phyloP scores from a whole-genome alignment of 805 yeast genomes.

The Suhomyces sp. region DNA sequence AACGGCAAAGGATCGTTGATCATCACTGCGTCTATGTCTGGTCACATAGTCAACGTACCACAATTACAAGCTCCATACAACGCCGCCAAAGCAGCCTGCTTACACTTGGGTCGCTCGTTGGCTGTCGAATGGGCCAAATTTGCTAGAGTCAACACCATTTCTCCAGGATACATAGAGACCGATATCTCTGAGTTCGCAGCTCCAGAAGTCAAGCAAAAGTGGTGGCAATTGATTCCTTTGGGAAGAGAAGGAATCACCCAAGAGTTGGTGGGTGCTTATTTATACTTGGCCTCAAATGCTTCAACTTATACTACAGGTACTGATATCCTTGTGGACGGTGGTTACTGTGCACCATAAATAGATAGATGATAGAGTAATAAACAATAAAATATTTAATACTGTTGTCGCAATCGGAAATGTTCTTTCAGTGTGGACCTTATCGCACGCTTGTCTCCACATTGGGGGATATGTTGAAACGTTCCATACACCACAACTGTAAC shows the following conservation, averaged over 20 bases:
- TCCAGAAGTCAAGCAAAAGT: slow-evolving; percentile 28
- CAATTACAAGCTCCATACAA: slow-evolving; percentile 46
- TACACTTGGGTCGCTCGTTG: slow-evolving; percentile 42
- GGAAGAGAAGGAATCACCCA: slow-evolving; percentile 45
- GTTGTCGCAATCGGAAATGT: background rate
- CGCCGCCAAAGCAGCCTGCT: slow-evolving; percentile 45
- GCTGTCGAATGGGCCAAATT: slow-evolving; percentile 50
- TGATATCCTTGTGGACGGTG: slow-evolving; percentile 47
- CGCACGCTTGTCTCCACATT: no score
- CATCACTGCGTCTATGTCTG: slow-evolving; percentile 46
- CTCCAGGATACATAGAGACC: slow-evolving; percentile 44
- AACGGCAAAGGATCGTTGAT: slow-evolving; percentile 42
- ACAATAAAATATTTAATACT: background rate
- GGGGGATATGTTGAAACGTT: no score
- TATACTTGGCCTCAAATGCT: slow-evolving; percentile 44
- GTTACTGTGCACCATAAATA: slow-evolving; percentile 25
- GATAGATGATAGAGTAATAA: background rate
- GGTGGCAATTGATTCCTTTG: slow-evolving; percentile 42
- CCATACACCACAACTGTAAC: no score
- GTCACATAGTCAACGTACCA: slow-evolving; percentile 46
- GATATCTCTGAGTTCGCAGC: slow-evolving; percentile 39
- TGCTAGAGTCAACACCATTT: slow-evolving; percentile 41
- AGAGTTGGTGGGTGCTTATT: slow-evolving; percentile 46
- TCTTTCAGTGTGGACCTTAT: no score
- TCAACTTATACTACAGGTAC: slow-evolving; percentile 44